Evolutionary conservation across 352 stramenopile genomes (phyloP).

Genomic region (Phytopythium montanum): DNA sequence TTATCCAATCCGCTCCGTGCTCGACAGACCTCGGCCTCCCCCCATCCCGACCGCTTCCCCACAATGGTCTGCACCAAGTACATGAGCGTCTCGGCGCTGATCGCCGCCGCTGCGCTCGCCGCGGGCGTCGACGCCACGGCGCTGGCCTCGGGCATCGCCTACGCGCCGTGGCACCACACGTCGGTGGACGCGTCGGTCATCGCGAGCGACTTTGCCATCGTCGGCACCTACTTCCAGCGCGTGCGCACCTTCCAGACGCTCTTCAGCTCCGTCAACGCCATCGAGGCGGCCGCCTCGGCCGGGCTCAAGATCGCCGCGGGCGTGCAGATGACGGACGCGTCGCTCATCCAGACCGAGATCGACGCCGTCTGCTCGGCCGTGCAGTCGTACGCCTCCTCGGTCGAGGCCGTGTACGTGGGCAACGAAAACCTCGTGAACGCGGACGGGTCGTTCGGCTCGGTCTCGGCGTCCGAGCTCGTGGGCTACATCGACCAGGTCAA

Average conservation of each 20-base stretch:
- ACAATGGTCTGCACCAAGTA: constrained; percentile 33
- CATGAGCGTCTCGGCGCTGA: constrained; percentile 24
- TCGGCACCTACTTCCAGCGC: constrained; percentile 44
- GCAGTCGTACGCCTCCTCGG: constrained; percentile 19
- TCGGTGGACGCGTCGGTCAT: constrained; percentile 30
- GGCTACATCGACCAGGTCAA: constrained; percentile 59
- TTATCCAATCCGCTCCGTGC: constrained; percentile 2
- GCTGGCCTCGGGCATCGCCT: constrained; percentile 42
- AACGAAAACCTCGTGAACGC: constrained; percentile 72
- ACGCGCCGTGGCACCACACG: constrained; percentile 55
- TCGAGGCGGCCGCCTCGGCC: constrained; percentile 30
- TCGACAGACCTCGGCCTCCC: background rate
- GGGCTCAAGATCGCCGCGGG: constrained; percentile 57
- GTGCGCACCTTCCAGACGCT: constrained; percentile 70
- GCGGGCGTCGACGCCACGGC: constrained; percentile 13
- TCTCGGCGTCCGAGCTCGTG: constrained; percentile 31
- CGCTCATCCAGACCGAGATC: constrained; percentile 43
- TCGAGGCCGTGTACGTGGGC: constrained; percentile 67
- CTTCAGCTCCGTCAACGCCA: constrained; percentile 47
- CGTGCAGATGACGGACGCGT: constrained; percentile 53
- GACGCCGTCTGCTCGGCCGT: constrained; percentile 53
- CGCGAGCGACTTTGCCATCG: constrained; percentile 23
- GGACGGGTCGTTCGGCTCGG: constrained; percentile 27
- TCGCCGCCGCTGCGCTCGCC: constrained; percentile 12
- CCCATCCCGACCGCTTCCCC: background rate